Evolutionary conservation across 257 asterid species (phyloP), one percentile per base, ranked within the genome.

Genomic region (Nicotiana benthamiana): DNA sequence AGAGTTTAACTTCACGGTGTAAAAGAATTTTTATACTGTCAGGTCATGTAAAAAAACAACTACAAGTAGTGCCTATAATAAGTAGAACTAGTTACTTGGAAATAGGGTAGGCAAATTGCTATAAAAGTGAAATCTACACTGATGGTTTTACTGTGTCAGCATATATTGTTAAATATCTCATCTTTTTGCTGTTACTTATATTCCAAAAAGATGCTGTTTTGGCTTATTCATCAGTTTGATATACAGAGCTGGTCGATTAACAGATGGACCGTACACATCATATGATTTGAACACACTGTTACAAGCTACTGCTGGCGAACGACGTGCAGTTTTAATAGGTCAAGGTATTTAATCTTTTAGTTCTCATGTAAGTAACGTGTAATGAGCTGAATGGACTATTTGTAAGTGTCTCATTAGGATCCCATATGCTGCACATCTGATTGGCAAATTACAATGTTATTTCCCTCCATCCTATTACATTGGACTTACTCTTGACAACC

Each of bases 281-380:
- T 95, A 95, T 82, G 97, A 92, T 90, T 96, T 93, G 53, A 95
- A 95, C 75, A 95, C 98, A 52, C 88, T 95, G 57, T 94, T 93
- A 86, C 89, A 95, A 90, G 97, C 99, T 62, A 93, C 99, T 56
- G 94, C 98, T 83, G 99, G 99, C n/a, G 96, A 95, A 87, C 93
- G 98, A 28, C 97, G 98, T 46, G 98, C 99, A 75, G 97, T 95
- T 82, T 75, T 93, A 77, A 81, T 95, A 74, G 98, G 86, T 77
- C 98, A 95, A 95, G 99, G 99, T 95, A 88, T 52, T 52, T 75
- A 51, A 1, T 83, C 12, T 3, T 48, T 66, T 7, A 22, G 40
- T 72, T 72, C 4, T 72, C 24, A 24, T 72, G 77, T 43, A 12
- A 68, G 20, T 46, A 72, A 12, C 0, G 0, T 72, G 60, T 13